These are phyloP conservation scores for Pseudoperonospora humuli DNA, from an alignment of 352 stramenopile genomes.

Conservation along the genomic window DNA sequence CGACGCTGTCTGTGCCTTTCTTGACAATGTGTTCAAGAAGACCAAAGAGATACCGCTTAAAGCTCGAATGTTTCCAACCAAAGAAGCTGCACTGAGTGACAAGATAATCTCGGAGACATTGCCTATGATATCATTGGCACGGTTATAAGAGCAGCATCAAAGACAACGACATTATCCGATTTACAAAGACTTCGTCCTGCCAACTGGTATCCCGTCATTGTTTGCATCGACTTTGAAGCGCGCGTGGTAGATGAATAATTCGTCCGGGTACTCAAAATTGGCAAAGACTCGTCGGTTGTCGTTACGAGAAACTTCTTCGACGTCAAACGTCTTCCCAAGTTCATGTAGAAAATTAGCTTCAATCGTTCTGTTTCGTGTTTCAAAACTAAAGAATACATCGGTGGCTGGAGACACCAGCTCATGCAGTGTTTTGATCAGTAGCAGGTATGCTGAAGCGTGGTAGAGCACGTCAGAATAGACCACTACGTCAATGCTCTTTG, in stretches of 20 bases:
- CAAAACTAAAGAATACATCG: conserved; percentile 37
- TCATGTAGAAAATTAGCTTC: conserved; percentile 34
- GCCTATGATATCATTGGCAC: conserved; percentile 9
- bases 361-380: conserved; percentile 32
- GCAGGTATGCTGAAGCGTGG: conserved; percentile 26
- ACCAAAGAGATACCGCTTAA: conserved; percentile 27
- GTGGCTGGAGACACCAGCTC: conserved; percentile 18
- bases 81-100: conserved; percentile 1
- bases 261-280: conserved; percentile 31
- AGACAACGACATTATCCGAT: conserved; percentile 10
- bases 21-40: conserved; percentile 45
- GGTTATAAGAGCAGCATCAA: conserved; percentile 12
- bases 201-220: conserved; percentile 7
- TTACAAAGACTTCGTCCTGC: conserved; percentile 11
- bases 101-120: not conserved
- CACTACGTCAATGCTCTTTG: conserved; percentile 26
- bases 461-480: conserved; percentile 52
- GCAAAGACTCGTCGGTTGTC: conserved; percentile 19
- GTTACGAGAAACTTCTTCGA: conserved; percentile 14
- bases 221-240: conserved; percentile 11
- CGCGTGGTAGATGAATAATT: conserved; percentile 40
- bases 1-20: conserved; percentile 49
- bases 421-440: conserved; percentile 32
- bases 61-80: conserved; percentile 17
- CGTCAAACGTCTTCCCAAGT: conserved; percentile 21